Conservation (phyloP, 345 rosid species). For the Salix brachista region DNA sequence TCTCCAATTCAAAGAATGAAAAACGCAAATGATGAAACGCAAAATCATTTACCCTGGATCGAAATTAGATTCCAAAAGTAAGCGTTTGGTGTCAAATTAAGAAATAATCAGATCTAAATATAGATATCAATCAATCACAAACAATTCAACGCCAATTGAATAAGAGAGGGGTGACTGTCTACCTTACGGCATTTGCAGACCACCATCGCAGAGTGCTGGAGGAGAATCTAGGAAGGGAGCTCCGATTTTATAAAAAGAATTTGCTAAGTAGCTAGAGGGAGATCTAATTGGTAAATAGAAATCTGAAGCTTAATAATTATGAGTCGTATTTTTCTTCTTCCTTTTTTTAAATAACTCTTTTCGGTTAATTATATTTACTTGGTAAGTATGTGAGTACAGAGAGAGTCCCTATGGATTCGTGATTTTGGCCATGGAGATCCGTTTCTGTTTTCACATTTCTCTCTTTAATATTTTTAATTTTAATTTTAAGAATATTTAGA, state of each 20-base stretch:
- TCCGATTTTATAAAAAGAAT: not conserved
- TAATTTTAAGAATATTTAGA: not conserved
- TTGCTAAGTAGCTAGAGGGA: not conserved
- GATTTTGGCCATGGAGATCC: not conserved
- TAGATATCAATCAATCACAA: not conserved
- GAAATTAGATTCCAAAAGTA: not conserved
- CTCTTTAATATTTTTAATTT: not conserved
- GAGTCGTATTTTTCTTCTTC: not conserved
- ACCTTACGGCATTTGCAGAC: slow-evolving; percentile 39
- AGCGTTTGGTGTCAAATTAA: not conserved
- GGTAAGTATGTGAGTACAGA: not conserved
- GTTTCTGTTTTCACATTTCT: not conserved
- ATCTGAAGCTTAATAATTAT: not conserved
- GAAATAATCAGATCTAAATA: slow-evolving; percentile 20
- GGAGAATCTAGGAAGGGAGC: not conserved
- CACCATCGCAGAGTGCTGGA: slow-evolving; percentile 19
- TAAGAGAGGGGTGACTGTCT: not conserved
- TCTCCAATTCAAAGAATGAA: not conserved
- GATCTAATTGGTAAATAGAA: not conserved
- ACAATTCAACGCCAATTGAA: not conserved
- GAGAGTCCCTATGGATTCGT: not conserved
- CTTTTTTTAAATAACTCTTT: not conserved
- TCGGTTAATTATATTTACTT: not conserved
- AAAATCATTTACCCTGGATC: not conserved
- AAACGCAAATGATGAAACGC: not conserved